Conservation (phyloP, 1,284 basidiomycete genomes). For the Austroboletus niveus region DNA sequence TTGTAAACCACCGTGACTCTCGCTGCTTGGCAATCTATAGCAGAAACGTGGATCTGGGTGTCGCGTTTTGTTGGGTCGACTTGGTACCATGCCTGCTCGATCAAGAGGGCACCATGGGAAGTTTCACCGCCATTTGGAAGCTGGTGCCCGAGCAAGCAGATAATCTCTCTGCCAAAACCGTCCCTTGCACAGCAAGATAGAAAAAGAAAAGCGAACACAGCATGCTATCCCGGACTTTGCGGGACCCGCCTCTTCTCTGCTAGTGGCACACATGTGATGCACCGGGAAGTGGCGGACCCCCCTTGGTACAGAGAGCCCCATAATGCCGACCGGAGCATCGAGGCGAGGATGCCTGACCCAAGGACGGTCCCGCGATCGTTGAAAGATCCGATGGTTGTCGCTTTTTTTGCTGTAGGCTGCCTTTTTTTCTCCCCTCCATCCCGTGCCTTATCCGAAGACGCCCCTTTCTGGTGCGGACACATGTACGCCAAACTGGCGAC, state of each 20-base stretch:
- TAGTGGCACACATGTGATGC: constrained; percentile 1
- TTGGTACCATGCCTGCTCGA: constrained; percentile 9
- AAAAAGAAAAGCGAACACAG: background rate
- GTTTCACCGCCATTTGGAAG: constrained; percentile 7
- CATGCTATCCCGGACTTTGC: constrained; percentile 30
- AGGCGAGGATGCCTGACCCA: background rate
- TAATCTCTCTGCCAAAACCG: constrained; percentile 9
- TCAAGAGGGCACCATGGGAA: constrained; percentile 16
- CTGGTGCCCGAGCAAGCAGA: background rate
- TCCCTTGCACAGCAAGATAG: constrained; percentile 3
- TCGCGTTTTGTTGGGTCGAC: background rate
- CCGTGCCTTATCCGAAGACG: too few relatives aligned
- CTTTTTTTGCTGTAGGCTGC: background rate
- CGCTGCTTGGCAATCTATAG: constrained; percentile 14
- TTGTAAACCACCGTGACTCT: constrained; percentile 11
- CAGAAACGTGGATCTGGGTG: constrained; percentile 23
- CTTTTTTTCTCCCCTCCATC: too few relatives aligned
- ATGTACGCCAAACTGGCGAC: too few relatives aligned
- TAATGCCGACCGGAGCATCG: constrained; percentile 4
- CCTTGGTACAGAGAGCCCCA: constrained; percentile 14
- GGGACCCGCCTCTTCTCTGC: constrained; percentile 8
- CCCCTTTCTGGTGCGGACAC: too few relatives aligned
- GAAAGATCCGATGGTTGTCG: constrained; percentile 6
- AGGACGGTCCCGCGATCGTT: constrained; percentile 17
- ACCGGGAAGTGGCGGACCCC: constrained; percentile 20